Conservation (phyloP, 352 stramenopile species). For the Globisporangium perplexum region DNA sequence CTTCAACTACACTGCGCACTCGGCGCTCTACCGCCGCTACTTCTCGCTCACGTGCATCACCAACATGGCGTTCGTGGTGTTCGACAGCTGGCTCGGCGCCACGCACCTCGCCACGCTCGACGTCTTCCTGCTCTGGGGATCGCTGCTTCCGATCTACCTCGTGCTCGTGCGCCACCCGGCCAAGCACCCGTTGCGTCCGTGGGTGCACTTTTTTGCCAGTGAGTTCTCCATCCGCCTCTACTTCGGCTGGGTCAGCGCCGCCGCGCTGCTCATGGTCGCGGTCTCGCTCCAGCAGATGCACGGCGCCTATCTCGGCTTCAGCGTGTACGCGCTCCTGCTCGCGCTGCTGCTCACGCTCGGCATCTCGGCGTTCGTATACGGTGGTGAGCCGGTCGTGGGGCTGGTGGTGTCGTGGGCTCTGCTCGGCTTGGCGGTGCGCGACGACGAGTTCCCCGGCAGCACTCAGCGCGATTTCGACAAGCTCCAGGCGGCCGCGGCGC, state of each 20-base stretch:
- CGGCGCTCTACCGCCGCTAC: slow-evolving; percentile 41
- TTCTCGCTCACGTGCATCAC: slow-evolving; percentile 47
- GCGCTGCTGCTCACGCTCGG: slow-evolving; percentile 34
- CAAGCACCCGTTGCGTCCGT: slow-evolving; percentile 30
- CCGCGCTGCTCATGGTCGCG: slow-evolving; percentile 33
- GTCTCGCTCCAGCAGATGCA: slow-evolving; percentile 47
- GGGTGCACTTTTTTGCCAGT: slow-evolving; percentile 50
- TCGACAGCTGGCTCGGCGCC: slow-evolving; percentile 21
- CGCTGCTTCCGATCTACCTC: slow-evolving; percentile 45
- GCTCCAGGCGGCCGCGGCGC: slow-evolving; percentile 34
- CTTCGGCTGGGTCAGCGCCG: slow-evolving; percentile 49
- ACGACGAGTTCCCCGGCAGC: slow-evolving; percentile 27
- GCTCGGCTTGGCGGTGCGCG: slow-evolving; percentile 31
- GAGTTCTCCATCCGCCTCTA: slow-evolving; percentile 54
- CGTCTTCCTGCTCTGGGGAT: slow-evolving; percentile 37
- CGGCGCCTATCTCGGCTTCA: slow-evolving; percentile 35
- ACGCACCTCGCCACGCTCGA: slow-evolving; percentile 17
- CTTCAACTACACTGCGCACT: slow-evolving; percentile 42
- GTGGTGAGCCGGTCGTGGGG: slow-evolving; percentile 38
- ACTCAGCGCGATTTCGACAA: slow-evolving; percentile 42
- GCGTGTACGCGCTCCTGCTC: slow-evolving; percentile 37
- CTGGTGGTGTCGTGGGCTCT: slow-evolving; percentile 44
- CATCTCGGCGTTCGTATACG: slow-evolving; percentile 43
- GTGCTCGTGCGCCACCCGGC: slow-evolving; percentile 45
- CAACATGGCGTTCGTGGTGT: slow-evolving; percentile 40